phyloP scores from a whole-genome alignment of 202 grass and related monocot genomes.

The Tripidium arundinaceum region DNA sequence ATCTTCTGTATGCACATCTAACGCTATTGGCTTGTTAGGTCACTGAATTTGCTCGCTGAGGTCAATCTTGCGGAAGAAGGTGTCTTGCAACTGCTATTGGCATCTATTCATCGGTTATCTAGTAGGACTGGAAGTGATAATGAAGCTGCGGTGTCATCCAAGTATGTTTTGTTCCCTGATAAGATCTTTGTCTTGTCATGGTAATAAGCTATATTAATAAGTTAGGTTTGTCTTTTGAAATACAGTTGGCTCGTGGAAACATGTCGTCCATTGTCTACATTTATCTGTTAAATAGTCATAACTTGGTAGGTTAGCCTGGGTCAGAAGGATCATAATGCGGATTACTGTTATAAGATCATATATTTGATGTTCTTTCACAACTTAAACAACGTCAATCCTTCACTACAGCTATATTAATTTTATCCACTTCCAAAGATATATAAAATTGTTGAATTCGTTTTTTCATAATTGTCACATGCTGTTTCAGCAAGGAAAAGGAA shows the following conservation, averaged over 20 bases:
- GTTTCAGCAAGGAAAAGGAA: not conserved
- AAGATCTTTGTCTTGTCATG: not conserved
- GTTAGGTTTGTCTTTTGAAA: slow-evolving; percentile 28
- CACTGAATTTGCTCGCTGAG: slow-evolving; percentile 77
- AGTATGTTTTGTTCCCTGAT: slow-evolving; percentile 53
- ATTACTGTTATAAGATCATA: not conserved
- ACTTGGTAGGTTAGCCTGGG: slow-evolving; percentile 2
- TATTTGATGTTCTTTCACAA: not conserved
- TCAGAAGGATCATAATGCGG: not conserved
- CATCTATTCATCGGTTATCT: slow-evolving; percentile 70
- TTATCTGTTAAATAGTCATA: slow-evolving; percentile 7
- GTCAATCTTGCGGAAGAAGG: slow-evolving; percentile 97
- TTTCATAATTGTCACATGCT: slow-evolving; percentile 13
- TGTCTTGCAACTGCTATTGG: slow-evolving; percentile 71
- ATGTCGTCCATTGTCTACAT: not conserved
- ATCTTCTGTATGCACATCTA: slow-evolving; percentile 35
- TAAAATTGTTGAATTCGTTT: not conserved
- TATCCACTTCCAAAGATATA: not conserved
- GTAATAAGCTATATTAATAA: slow-evolving; percentile 16
- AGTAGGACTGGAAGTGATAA: slow-evolving; percentile 56
- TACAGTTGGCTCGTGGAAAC: not conserved
- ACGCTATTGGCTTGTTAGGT: slow-evolving; percentile 47
- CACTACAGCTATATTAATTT: slow-evolving; percentile 6
- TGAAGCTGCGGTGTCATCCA: slow-evolving; percentile 63
- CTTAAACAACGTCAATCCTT: slow-evolving; percentile 12